Base-by-base conservation (phyloP, 306 rosid genomes). In the Cucurbita maxima region DNA sequence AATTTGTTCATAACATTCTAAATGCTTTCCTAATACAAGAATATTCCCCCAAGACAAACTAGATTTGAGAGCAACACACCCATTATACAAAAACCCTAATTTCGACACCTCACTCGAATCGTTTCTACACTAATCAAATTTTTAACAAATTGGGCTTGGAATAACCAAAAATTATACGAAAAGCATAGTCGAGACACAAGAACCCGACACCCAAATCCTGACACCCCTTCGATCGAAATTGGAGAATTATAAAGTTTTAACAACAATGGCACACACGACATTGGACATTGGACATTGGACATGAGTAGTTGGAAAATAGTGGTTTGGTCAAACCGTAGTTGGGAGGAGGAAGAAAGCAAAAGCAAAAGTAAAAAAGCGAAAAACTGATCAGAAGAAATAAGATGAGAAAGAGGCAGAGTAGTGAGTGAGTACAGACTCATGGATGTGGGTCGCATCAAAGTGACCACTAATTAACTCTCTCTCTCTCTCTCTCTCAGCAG, bases 291-390 rank as follows among this genome's bases (percentile, higher is more conserved):
- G 50, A 45, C 50, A 45, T 4, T 4, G 4, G 2, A 2, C 12
- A 25, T 25, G 1, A 25, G 47, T 10, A 43, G 3, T 2, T 50
- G 54, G 54, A 22, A 78, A 76, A 48, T 38, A 71, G 80, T 70
- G 87, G 80, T 73, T 56, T 82, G 91, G 97, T 94, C 97, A 94
- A 91, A 67, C 19, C 56, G 56, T 45, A 84, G 88, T 74, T 76
- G 86, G 81, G 82, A 75, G 86, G 36, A 81, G 81, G 76, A 75
- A 44, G 84, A 80, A 88, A 64, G 74, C 75, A 80, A 82, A 88
- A 85, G 92, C 86, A 85, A 90, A 94, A 89, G 97, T 82, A 83
- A 90, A 89, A 81, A 84, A 84, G 84, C 55, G 68, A 48, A 53
- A 37, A 55, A 38, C 62, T 18, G 34, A 36, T 47, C 78, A 73